These are phyloP conservation scores for Peribolospora kevripleyi DNA, from an alignment of 768 basidiomycete species.

Conservation along the genomic window DNA sequence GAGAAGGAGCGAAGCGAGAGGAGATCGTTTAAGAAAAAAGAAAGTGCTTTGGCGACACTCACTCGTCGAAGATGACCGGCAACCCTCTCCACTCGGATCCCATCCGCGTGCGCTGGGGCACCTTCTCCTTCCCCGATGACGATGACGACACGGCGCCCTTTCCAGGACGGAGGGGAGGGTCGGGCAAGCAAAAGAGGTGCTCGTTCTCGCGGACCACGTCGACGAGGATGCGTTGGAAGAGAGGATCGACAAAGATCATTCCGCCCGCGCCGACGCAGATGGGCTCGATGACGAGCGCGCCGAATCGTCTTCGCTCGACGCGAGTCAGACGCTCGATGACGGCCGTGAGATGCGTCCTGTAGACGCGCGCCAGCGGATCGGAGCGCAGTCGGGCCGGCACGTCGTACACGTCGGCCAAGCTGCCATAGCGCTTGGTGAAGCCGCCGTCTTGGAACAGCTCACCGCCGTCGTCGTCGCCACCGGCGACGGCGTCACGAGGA, in stretches of 20 bases:
- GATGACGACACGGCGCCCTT: neutral
- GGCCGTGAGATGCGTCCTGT: conserved; percentile 27
- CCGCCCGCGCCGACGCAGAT: conserved; percentile 85
- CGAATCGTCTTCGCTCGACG: conserved; percentile 19
- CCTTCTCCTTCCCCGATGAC: neutral
- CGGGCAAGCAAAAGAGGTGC: conserved; percentile 17
- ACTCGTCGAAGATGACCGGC: conserved; percentile 79
- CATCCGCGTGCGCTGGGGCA: conserved; percentile 3
- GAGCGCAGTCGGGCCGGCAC: conserved; percentile 36
- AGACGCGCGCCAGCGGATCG: conserved; percentile 34
- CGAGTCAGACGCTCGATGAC: conserved; percentile 27
- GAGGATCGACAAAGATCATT: conserved; percentile 90
- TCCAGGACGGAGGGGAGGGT: conserved; percentile 10
- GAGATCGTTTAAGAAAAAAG: no score
- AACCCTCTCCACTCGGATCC: conserved; percentile 35
- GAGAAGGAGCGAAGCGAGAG: no score
- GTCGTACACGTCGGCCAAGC: conserved; percentile 36
- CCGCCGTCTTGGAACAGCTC: neutral
- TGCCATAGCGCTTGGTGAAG: neutral
- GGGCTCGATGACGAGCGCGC: conserved; percentile 68
- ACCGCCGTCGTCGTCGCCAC: neutral
- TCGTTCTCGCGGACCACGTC: conserved; percentile 41
- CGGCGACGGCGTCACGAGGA: conserved; percentile 3
- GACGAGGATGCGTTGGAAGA: conserved; percentile 71
- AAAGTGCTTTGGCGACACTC: neutral